phyloP scores from a whole-genome alignment of 495 filamentous ascomycete species.

The Pseudoneurospora amorphoporcata region DNA sequence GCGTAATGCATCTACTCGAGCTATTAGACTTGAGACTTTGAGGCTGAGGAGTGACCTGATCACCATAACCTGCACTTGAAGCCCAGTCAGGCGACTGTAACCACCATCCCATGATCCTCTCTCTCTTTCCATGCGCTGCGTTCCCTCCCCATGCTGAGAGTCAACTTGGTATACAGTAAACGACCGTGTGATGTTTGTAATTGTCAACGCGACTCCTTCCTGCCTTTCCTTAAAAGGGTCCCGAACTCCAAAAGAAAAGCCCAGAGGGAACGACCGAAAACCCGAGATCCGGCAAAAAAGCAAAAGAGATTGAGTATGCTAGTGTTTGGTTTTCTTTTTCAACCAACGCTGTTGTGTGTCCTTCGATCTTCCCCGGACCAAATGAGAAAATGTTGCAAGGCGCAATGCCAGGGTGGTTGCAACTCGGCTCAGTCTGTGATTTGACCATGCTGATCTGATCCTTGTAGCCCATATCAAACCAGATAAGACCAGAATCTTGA shows the following conservation, averaged over 20 bases:
- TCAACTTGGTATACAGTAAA: not conserved
- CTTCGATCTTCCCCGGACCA: not conserved
- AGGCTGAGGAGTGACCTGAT: too few relatives aligned
- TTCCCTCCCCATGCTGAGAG: not conserved
- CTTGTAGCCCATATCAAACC: not conserved
- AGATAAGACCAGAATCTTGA: too few relatives aligned
- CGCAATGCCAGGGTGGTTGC: not conserved
- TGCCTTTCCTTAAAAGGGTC: not conserved
- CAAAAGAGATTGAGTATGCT: not conserved
- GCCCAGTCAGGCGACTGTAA: not conserved
- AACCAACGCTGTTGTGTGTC: not conserved
- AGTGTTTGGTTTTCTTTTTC: not conserved
- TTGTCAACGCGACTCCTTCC: not conserved
- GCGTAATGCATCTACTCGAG: not conserved
- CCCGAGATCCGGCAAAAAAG: not conserved
- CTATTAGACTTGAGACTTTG: not conserved
- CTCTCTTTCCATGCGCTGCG: not conserved
- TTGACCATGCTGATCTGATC: not conserved
- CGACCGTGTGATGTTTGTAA: not conserved
- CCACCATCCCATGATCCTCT: not conserved
- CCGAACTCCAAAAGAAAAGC: not conserved
- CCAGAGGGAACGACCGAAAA: not conserved
- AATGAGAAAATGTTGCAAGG: not conserved
- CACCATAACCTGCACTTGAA: too few relatives aligned
- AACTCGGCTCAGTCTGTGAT: not conserved